Evolutionary conservation across 2,329 filamentous ascomycete genomes (phyloP), one percentile per base, ranked within the genome.

Genomic region (Diaporthe batatas): DNA sequence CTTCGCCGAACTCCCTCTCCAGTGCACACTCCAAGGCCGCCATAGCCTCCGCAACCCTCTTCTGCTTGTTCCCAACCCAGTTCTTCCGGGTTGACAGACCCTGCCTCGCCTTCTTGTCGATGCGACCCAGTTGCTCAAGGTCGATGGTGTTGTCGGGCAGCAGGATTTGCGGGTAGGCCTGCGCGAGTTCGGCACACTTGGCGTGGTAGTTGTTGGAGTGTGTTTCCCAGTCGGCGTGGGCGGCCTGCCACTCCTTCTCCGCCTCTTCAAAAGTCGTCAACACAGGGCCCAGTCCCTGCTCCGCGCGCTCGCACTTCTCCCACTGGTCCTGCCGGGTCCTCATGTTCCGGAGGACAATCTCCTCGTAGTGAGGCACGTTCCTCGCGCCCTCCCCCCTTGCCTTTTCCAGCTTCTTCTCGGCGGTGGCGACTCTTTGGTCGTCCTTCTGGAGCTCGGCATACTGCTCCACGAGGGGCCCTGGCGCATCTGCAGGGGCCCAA

Each of bases 131-230:
- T 2, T 18, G 39, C 5, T 2, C 5, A 12, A 3, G 5, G 12
- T 42, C 14, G 14, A 42, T 42, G 39, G 6, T 23, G 44, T 14
- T 23, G 47, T 25, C n/a, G 10, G 11, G 21, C 3, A 10, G 1
- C 10, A 12, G n/a, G 47, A 14, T 6, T 5, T 25, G 10, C 10
- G 10, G 47, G 11, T 51, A 6, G 10, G n/a, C 10, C 23, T 3
- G 1, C 10, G 3, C 12, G 1, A 51, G n/a, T 14, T 51, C n/a
- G 4, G 21, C 44, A 3, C 1, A 0, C 44, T 2, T n/a, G 10
- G 18, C 6, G 1, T n/a, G 0, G 8, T 8, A 8, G 4, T 16
- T 6, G 18, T 21, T 2, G 6, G 2, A 3, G 6, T n/a, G 44
- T 1, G 21, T 0, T 11, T 10, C 1, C 5, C 2, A n/a, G 2